These are phyloP conservation scores for Fistulifera solaris DNA, from an alignment of 108 stramenopile genomes.

Conservation along the genomic window DNA sequence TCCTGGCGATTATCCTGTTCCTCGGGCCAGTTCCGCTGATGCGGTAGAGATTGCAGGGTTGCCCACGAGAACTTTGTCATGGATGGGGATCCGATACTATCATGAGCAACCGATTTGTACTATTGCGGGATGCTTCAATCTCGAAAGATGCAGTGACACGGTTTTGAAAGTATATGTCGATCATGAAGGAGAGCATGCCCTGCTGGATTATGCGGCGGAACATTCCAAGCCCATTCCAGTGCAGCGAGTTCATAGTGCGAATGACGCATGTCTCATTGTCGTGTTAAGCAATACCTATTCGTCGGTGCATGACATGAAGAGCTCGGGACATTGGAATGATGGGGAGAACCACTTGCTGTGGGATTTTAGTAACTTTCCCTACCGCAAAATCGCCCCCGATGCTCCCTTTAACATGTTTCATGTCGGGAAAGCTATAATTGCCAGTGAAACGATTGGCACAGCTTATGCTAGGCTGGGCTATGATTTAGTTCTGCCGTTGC, in stretches of 20 bases:
- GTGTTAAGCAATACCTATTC: background rate
- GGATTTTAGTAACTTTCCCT: background rate
- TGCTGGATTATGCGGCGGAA: background rate
- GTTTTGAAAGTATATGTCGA: background rate
- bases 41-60: background rate
- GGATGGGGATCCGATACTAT: background rate
- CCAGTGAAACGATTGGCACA: background rate
- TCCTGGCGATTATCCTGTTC: too few relatives aligned
- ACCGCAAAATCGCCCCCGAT: background rate
- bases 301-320: background rate
- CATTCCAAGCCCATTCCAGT: conserved; percentile 5
- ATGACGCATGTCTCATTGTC: conserved; percentile 12
- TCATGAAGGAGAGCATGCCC: background rate
- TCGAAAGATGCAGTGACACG: background rate
- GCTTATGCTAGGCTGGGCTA: conserved; percentile 14
- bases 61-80: background rate
- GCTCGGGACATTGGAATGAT: conserved; percentile 10
- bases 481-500: conserved; percentile 17
- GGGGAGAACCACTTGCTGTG: conserved; percentile 4
- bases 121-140: background rate
- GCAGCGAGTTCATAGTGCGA: background rate
- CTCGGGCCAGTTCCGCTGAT: too few relatives aligned
- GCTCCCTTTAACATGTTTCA: background rate
- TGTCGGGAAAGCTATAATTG: conserved; percentile 1
- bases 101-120: background rate